These are phyloP conservation scores for Elaeagnus macrophylla DNA, from an alignment of 306 rosid species.

Conservation along the genomic window DNA sequence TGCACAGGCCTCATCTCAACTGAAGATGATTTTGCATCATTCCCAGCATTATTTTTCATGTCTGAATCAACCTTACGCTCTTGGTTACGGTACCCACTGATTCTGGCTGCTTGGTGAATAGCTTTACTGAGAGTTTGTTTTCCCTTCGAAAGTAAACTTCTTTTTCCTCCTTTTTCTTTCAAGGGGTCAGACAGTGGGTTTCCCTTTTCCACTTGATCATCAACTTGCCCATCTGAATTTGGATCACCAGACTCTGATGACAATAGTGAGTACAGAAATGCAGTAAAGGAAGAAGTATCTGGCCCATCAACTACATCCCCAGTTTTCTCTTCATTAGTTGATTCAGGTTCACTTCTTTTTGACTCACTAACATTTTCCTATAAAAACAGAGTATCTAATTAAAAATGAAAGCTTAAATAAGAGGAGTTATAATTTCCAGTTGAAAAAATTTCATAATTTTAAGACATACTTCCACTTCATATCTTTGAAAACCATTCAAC, in stretches of 20 bases:
- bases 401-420: not conserved
- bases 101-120: constrained; percentile 46
- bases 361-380: constrained; percentile 51
- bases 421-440: no score
- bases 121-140: constrained; percentile 60
- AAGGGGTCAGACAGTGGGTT: constrained; percentile 24
- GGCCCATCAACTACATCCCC: constrained; percentile 60
- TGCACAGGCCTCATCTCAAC: constrained; percentile 49
- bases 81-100: constrained; percentile 45
- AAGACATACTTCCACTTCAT: no score
- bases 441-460: no score
- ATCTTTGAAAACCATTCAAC: no score
- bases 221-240: constrained; percentile 26
- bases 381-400: constrained; percentile 9
- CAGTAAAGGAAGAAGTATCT: constrained; percentile 83
- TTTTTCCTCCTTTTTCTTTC: constrained; percentile 52
- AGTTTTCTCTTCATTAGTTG: constrained; percentile 33
- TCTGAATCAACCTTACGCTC: constrained; percentile 37
- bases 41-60: constrained; percentile 25
- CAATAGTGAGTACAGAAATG: constrained; percentile 73
- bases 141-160: constrained; percentile 59
- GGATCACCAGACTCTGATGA: constrained; percentile 41
- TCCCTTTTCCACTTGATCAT: constrained; percentile 25
- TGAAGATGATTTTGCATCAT: constrained; percentile 27
- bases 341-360: constrained; percentile 30